These are phyloP conservation scores for Inonotus obliquus DNA, from an alignment of 1,284 basidiomycete genomes.

Conservation along the genomic window DNA sequence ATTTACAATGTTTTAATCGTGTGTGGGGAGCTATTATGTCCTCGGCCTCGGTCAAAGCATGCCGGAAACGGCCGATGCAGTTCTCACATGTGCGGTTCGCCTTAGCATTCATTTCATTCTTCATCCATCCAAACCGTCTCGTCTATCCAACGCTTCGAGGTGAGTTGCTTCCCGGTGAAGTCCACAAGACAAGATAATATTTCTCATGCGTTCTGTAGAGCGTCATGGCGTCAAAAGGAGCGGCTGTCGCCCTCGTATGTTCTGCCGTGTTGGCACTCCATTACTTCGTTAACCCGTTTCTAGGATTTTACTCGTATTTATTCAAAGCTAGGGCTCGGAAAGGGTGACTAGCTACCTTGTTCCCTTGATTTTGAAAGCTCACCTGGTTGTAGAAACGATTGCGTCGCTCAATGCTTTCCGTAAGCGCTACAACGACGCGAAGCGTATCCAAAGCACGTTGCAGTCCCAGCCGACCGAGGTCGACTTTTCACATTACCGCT, in stretches of 20 bases:
- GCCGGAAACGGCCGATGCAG: not conserved
- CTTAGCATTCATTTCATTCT: not conserved
- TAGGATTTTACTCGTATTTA: slow-evolving; percentile 94
- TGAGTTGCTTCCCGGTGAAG: not conserved
- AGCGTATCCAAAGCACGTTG: slow-evolving; percentile 69
- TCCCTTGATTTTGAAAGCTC: not conserved
- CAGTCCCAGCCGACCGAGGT: slow-evolving; percentile 74
- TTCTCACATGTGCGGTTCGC: slow-evolving; percentile 1
- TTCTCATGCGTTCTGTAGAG: slow-evolving; percentile 10
- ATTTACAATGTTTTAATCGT: not conserved
- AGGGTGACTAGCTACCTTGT: slow-evolving; percentile 52
- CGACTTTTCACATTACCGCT: slow-evolving; percentile 91
- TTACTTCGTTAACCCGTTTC: slow-evolving; percentile 7
- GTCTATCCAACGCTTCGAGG: slow-evolving; percentile 16
- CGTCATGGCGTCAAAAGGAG: slow-evolving; percentile 79
- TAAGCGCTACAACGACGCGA: slow-evolving; percentile 89
- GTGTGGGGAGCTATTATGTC: not conserved
- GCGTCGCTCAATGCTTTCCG: slow-evolving; percentile 91
- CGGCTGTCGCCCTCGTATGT: slow-evolving; percentile 72
- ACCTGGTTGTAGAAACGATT: slow-evolving; percentile 67
- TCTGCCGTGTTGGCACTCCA: slow-evolving; percentile 18
- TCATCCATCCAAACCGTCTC: slow-evolving; percentile 6
- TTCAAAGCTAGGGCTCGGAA: slow-evolving; percentile 85
- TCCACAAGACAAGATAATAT: not conserved
- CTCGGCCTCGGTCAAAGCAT: not conserved